Percentiles rank a stretch among this genome's conserved stretches.
Conservation (phyloP, 1,284 basidiomycete species). For the Leccinum variabile region DNA sequence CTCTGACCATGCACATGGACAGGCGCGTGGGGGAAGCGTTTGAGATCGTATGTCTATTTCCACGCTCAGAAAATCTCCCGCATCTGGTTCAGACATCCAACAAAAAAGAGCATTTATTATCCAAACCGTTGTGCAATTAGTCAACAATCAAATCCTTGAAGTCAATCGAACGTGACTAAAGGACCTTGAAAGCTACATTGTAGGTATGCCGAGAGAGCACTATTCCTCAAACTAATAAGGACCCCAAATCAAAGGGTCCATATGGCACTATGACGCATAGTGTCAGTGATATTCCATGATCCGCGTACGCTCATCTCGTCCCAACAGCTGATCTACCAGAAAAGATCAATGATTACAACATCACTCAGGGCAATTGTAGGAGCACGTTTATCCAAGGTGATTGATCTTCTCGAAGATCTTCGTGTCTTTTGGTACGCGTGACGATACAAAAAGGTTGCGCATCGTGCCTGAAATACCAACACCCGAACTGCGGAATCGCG, state of each 20-base stretch:
- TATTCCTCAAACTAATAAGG: not conserved
- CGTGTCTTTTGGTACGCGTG: not conserved
- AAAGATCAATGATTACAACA: not conserved
- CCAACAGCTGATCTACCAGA: not conserved
- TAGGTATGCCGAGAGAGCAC: not conserved
- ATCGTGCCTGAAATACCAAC: not conserved
- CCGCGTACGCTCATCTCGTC: not conserved
- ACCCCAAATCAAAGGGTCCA: not conserved
- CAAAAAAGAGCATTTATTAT: not conserved
- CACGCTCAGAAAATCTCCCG: not conserved
- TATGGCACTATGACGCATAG: not conserved
- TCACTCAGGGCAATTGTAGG: not conserved
- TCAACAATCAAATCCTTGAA: not conserved
- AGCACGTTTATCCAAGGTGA: not conserved
- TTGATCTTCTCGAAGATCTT: not conserved
- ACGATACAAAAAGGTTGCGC: not conserved
- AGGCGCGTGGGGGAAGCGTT: not conserved
- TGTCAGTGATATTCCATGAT: not conserved
- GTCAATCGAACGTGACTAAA: not conserved
- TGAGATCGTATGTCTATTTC: not conserved
- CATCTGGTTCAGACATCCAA: not conserved
- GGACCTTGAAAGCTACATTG: not conserved
- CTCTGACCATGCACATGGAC: not conserved
- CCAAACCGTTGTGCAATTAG: not conserved
- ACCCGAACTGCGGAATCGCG: not conserved